A percentile compares a stretch with the other conserved stretches of the same genome.
phyloP scores from a whole-genome alignment of 1,139 yeast species.

The Kazachstania sp. region DNA sequence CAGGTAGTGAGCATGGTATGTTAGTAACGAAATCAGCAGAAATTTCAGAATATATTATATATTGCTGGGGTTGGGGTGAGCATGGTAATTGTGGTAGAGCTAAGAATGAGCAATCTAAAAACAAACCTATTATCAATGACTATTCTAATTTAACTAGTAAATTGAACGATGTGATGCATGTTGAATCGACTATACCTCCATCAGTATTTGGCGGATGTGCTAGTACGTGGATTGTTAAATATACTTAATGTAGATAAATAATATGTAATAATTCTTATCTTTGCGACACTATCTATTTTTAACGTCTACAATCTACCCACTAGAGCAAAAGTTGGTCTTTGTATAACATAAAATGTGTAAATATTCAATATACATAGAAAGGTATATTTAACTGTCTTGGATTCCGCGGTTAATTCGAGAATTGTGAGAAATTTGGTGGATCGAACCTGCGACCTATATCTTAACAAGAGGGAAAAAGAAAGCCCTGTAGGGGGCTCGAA shows the following conservation, averaged over 20 bases:
- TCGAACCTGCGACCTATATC: too few relatives aligned
- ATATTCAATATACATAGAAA: too few relatives aligned
- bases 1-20: constrained; percentile 88
- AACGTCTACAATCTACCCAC: too few relatives aligned
- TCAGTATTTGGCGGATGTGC: constrained; percentile 29
- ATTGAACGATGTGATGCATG: constrained; percentile 12
- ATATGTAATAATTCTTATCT: not conserved
- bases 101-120: not conserved
- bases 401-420: too few relatives aligned
- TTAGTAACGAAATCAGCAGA: constrained; percentile 30
- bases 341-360: too few relatives aligned
- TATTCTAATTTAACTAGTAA: constrained; percentile 20
- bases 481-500: constrained; percentile 41
- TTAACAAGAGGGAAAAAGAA: constrained; percentile 9
- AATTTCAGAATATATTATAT: constrained; percentile 23
- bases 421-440: not conserved
- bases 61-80: constrained; percentile 98
- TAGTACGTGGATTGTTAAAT: constrained; percentile 23
- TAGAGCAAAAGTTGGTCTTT: too few relatives aligned
- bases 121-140: constrained; percentile 13
- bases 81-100: constrained; percentile 84
- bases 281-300: not conserved
- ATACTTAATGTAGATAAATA: constrained; percentile 4
- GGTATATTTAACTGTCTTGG: too few relatives aligned
- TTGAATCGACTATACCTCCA: constrained; percentile 1